A percentile compares a stretch with the other conserved stretches of the same genome.
Evolutionary conservation across 495 filamentous ascomycete species (phyloP).

Genomic region (Pyronema domesticum): DNA sequence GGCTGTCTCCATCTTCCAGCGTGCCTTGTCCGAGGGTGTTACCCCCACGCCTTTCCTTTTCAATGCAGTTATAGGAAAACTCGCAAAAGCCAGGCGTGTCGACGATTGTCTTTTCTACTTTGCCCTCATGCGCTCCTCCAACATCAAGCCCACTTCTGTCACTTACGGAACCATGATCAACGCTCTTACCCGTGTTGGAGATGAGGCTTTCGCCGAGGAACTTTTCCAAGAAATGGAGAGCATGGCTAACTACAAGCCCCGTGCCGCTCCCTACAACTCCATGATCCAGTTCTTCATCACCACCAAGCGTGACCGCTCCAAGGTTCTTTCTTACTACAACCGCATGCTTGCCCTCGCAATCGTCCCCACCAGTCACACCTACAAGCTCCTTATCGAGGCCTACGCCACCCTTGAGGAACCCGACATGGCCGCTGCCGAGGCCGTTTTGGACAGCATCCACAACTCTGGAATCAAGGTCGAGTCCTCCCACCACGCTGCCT

Average conservation of each 20-base stretch:
- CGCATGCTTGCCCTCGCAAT: slow-evolving; percentile 80
- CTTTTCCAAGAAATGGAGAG: slow-evolving; percentile 98
- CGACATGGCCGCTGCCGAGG: slow-evolving; percentile 78
- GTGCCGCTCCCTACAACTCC: slow-evolving; percentile 92
- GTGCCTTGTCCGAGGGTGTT: slow-evolving; percentile 82
- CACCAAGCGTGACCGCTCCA: slow-evolving; percentile 83
- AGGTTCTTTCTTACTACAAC: slow-evolving; percentile 90
- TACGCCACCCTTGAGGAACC: slow-evolving; percentile 86
- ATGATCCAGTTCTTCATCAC: slow-evolving; percentile 99
- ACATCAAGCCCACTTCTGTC: slow-evolving; percentile 88
- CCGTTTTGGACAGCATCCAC: slow-evolving; percentile 61
- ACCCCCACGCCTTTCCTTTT: slow-evolving; percentile 93
- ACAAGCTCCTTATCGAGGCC: slow-evolving; percentile 92
- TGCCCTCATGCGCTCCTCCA: slow-evolving; percentile 80
- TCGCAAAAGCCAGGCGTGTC: slow-evolving; percentile 91
- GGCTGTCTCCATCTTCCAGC: slow-evolving; percentile 90
- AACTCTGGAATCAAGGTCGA: slow-evolving; percentile 58
- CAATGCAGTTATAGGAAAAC: slow-evolving; percentile 94
- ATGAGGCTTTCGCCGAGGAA: slow-evolving; percentile 93
- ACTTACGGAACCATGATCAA: slow-evolving; percentile 98
- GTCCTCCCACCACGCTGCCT: slow-evolving; percentile 82
- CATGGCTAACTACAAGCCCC: slow-evolving; percentile 96
- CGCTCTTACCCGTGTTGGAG: slow-evolving; percentile 86
- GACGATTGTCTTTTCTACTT: slow-evolving; percentile 98
- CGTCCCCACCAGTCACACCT: slow-evolving; percentile 83